Conservation (phyloP, 2,329 filamentous ascomycete genomes). For the Waltergamsia citrina region DNA sequence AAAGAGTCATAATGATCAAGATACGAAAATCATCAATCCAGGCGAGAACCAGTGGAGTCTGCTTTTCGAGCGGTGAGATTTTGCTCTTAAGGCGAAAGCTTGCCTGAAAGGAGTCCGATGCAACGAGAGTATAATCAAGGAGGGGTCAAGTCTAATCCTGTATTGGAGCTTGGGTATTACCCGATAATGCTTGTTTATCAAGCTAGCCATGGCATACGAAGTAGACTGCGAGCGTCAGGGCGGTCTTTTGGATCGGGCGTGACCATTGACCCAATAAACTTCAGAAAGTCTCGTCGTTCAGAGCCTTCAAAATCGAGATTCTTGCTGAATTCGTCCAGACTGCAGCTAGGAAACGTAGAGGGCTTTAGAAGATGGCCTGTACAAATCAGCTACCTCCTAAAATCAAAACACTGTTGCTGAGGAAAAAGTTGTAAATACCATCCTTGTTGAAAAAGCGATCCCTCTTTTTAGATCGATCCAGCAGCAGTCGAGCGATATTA, state of each 20-base stretch:
- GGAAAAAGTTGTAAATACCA: not conserved
- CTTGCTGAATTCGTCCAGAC: not conserved
- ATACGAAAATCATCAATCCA: too few species aligned
- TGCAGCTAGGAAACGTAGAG: not conserved
- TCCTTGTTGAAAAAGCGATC: not conserved
- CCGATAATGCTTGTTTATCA: too few species aligned
- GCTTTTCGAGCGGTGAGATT: too few species aligned
- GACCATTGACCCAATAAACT: slow-evolving; percentile 1
- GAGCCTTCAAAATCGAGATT: not conserved
- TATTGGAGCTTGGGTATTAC: too few species aligned
- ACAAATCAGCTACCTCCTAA: not conserved
- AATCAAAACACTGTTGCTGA: not conserved
- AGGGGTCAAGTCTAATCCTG: too few species aligned
- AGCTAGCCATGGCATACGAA: not conserved
- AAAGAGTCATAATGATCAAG: too few species aligned
- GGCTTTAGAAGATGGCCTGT: not conserved
- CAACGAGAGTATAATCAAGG: too few species aligned
- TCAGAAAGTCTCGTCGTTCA: not conserved
- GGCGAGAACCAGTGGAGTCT: too few species aligned
- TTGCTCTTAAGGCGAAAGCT: too few species aligned
- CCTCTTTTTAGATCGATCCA: slow-evolving; percentile 5
- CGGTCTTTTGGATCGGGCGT: not conserved
- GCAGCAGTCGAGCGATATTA: slow-evolving; percentile 7
- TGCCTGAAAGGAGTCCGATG: too few species aligned
- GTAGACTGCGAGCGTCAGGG: not conserved